phyloP scores from a whole-genome alignment of 2,329 filamentous ascomycete genomes.

The Aspergillus quadricinctus region DNA sequence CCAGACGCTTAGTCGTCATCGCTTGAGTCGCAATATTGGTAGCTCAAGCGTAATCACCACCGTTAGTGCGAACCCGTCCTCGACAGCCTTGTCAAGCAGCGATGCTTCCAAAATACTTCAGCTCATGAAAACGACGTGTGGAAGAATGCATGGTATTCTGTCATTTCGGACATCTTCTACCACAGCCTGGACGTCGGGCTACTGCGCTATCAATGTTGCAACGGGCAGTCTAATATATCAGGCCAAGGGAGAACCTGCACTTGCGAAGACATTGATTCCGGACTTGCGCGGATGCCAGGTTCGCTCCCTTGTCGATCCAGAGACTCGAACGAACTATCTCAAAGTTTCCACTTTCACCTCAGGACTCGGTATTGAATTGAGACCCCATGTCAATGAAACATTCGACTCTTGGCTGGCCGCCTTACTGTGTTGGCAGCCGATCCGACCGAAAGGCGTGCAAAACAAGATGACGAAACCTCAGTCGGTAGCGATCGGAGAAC shows the following conservation, averaged over 20 bases:
- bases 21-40: constrained; percentile 30
- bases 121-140: constrained; percentile 50
- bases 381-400: constrained; percentile 47
- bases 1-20: constrained; percentile 30
- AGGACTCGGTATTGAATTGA: constrained; percentile 44
- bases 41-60: constrained; percentile 22
- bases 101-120: constrained; percentile 47
- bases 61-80: constrained; percentile 21
- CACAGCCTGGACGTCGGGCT: constrained; percentile 46
- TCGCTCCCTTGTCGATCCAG: constrained; percentile 44
- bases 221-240: constrained; percentile 49
- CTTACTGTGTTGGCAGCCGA: constrained; percentile 49
- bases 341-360: constrained; percentile 47
- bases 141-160: constrained; percentile 50
- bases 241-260: constrained; percentile 46
- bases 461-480: constrained; percentile 50
- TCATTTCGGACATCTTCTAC: constrained; percentile 44
- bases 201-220: constrained; percentile 50
- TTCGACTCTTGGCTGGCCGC: constrained; percentile 51
- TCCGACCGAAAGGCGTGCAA: constrained; percentile 47
- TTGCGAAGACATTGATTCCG: constrained; percentile 46
- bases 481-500: constrained; percentile 40
- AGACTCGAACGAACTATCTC: constrained; percentile 44
- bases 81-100: constrained; percentile 37
- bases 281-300: constrained; percentile 49